Base-by-base conservation (phyloP, 2,329 filamentous ascomycete genomes). In the Aureobasidium sp. region DNA sequence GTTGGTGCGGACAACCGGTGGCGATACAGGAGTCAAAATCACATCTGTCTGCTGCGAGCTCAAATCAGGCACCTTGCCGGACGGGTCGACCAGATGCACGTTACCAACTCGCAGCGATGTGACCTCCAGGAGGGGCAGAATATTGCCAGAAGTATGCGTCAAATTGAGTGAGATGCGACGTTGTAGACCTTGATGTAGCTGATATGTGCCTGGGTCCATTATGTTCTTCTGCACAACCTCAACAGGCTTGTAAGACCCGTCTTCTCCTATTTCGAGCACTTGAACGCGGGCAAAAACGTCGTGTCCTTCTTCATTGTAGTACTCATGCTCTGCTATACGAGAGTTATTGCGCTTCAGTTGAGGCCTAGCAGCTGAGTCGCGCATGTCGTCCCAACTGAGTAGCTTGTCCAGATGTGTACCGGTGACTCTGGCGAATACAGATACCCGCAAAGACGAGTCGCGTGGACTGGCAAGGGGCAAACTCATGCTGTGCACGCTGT, bases 401-500 rank as follows among this genome's bases (percentile, higher is more conserved):
- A 99, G 81, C 77, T 96, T 97, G 74, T 99, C 94, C 24, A 99
- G 82, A 75, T 99, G 94, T 87, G 97, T 97, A 0, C 87, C 79
- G 1, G 91, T 94, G 39, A 96, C 90, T 70, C 88, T 88, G 19
- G 94, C 92, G 72, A 96, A 97, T 64, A 99, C 89, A 53, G 91
- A 91, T 9, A 96, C 89, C 60, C 94, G 85, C 60, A 99, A 76
- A 27, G 85, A 88, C 0, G 91, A 86, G 50, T 88, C 87, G 24
- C 83, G 84, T 0, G 91, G 84, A 50, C 87, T 89, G 47, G 87
- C 88, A 39, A 96, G 80, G 4, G 92, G 90, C 59, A 99, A 81
- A 72, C 91, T 96, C 91, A 99, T 96, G 74, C 91, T 96, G 78
- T 99, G 94, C 54, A 97, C 92, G 74, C 94, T 99, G 75, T 97